Evolutionary conservation across 2,329 filamentous ascomycete genomes (phyloP).

Genomic region (Lachnellula suecica): DNA sequence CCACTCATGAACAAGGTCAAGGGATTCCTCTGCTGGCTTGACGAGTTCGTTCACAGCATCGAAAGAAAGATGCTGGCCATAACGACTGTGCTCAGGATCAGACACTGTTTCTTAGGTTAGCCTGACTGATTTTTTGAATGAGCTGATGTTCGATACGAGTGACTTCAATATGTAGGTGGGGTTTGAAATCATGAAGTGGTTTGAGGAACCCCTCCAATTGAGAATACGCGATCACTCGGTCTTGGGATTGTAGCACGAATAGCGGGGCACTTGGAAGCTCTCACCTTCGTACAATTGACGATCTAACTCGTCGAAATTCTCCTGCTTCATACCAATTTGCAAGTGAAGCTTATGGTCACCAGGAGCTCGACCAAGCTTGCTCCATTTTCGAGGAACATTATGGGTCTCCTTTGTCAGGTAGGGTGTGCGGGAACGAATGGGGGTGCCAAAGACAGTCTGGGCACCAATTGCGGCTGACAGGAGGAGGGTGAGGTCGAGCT

Average conservation of each 20-base stretch:
- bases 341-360: slow-evolving; percentile 49
- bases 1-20: slow-evolving; percentile 54
- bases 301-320: slow-evolving; percentile 53
- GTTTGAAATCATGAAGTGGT: neutral
- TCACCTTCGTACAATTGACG: slow-evolving; percentile 51
- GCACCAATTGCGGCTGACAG: neutral
- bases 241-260: neutral
- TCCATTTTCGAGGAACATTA: slow-evolving; percentile 50
- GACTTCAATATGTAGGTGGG: neutral
- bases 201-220: too few relatives aligned
- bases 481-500: neutral
- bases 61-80: slow-evolving; percentile 52
- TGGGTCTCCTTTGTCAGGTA: slow-evolving; percentile 58
- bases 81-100: slow-evolving; percentile 51
- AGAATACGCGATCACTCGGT: too few relatives aligned
- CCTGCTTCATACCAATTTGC: slow-evolving; percentile 58
- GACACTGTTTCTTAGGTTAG: slow-evolving; percentile 39
- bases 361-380: slow-evolving; percentile 43
- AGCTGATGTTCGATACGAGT: too few relatives aligned
- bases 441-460: slow-evolving; percentile 17
- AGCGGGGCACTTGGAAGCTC: neutral
- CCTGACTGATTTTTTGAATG: neutral
- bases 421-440: slow-evolving; percentile 37
- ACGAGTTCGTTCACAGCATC: slow-evolving; percentile 53
- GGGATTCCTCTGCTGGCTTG: slow-evolving; percentile 50